Base-by-base conservation (phyloP, 345 rosid species). In the Rhodamnia argentea region DNA sequence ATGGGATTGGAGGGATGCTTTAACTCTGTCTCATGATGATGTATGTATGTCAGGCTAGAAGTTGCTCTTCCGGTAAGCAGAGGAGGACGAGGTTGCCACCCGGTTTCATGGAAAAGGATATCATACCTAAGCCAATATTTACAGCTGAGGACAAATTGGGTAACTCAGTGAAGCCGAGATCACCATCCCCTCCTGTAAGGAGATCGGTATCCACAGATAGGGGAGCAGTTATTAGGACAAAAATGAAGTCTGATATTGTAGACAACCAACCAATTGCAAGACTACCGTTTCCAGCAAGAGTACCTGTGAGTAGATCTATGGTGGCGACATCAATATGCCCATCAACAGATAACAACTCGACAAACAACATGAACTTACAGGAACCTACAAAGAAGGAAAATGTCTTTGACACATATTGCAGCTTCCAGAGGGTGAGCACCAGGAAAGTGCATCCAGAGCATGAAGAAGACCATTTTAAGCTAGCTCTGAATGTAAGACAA, bases 261-360 rank as follows among this genome's bases (percentile, higher is more conserved):
- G 98, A 95, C 64, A 93, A 88, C 83, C 96, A 91, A 59, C 90
- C 93, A 4, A 76, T 93, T 84, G 88, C 91, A 70, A 92, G 90
- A 93, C 88, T 91, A 62, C 98, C 96, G 22, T 95, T 96, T 87
- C 98, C 99, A 8, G 99, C 95, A 76, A 93, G 97, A 92, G 96
- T 95, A 58, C 91, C 93, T 8, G 93, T 88, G 88, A 93, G 88
- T 86, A 95, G 91, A 91, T 92, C 96, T 78, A 87, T 94, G 84
- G 82, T 93, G 76, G 81, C 93, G 59, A 84, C 88, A 42, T 90
- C 93, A 51, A 75, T 59, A 27, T 85, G 82, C 83, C 87, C 94
- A 87, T 89, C 96, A 85, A 59, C 87, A 59, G 96, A 94, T 81
- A 87, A 59, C 89, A 92, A 57, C 86, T 87, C 90, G 40, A 91